These are phyloP conservation scores for Fusarium duplospermum DNA, from an alignment of 2,329 filamentous ascomycete species.

Conservation along the genomic window DNA sequence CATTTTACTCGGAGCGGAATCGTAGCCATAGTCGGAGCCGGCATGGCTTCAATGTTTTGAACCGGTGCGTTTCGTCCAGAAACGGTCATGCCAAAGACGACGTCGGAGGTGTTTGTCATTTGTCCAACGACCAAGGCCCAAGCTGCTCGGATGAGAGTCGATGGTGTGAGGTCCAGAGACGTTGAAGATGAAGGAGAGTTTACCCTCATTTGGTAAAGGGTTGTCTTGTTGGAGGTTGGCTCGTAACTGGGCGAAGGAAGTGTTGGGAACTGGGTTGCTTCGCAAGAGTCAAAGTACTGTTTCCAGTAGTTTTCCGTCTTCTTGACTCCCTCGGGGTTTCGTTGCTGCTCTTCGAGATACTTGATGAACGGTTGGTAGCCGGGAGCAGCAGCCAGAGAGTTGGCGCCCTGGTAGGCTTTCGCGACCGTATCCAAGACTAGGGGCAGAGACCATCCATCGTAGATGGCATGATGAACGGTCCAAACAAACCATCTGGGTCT, in stretches of 20 bases:
- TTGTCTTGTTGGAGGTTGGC: neutral
- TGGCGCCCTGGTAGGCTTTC: neutral
- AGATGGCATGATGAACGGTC: slow-evolving; percentile 45
- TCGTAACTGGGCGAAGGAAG: neutral
- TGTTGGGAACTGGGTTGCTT: neutral
- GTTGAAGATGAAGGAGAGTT: neutral
- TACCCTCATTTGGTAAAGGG: neutral
- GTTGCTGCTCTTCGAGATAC: neutral
- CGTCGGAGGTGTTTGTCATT: slow-evolving; percentile 53
- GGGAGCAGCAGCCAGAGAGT: neutral
- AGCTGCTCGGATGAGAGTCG: slow-evolving; percentile 52
- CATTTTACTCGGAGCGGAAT: neutral
- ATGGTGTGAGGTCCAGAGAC: neutral
- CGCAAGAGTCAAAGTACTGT: neutral
- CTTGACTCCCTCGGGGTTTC: neutral
- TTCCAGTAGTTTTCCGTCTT: slow-evolving; percentile 15
- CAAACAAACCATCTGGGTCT: slow-evolving; percentile 33
- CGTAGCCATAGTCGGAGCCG: slow-evolving; percentile 7
- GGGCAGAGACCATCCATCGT: slow-evolving; percentile 44
- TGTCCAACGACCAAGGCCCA: slow-evolving; percentile 61
- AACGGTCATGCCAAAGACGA: slow-evolving; percentile 57
- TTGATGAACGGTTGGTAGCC: slow-evolving; percentile 17
- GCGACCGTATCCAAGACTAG: neutral
- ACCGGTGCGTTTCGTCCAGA: slow-evolving; percentile 51
- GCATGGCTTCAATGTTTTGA: slow-evolving; percentile 32